phyloP scores from a whole-genome alignment of 495 filamentous ascomycete species.

The Penicillium egyptiacum region DNA sequence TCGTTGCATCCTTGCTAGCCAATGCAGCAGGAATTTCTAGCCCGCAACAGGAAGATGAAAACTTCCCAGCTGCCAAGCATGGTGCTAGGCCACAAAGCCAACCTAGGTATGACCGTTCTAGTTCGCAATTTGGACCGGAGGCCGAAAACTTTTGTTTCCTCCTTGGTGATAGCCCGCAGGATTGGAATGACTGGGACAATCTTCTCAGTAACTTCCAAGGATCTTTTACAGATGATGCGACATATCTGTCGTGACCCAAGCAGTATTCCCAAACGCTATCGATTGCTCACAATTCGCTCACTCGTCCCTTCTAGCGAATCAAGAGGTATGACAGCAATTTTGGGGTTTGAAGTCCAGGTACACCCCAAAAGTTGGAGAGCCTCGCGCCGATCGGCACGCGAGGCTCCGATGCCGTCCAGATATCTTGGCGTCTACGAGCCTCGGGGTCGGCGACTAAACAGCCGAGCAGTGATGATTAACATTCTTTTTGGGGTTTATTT shows the following conservation, averaged over 20 bases:
- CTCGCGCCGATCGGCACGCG: conserved; percentile 18
- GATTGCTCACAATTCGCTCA: background rate
- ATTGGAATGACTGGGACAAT: conserved; percentile 40
- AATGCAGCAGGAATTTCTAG: conserved; percentile 1
- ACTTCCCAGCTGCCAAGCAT: background rate
- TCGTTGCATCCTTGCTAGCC: conserved; percentile 16
- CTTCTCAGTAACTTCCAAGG: conserved; percentile 34
- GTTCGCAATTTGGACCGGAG: conserved; percentile 2
- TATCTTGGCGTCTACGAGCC: background rate
- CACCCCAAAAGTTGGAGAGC: background rate
- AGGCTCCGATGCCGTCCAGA: conserved; percentile 7
- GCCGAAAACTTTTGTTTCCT: conserved; percentile 18
- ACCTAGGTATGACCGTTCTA: conserved; percentile 11
- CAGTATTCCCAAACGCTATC: background rate
- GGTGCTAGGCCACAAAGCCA: conserved; percentile 6
- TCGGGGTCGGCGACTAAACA: conserved; percentile 21
- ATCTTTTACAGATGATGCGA: conserved; percentile 25
- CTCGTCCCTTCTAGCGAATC: background rate
- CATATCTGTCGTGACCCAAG: conserved; percentile 7
- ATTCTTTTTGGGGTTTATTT: background rate
- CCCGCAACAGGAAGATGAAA: background rate
- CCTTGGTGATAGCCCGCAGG: conserved; percentile 26
- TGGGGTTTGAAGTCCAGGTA: background rate
- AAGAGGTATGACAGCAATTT: background rate
- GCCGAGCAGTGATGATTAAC: conserved; percentile 11